These are phyloP conservation scores for Closterium sp. DNA, from an alignment of 139 green algal species.

Conservation along the genomic window DNA sequence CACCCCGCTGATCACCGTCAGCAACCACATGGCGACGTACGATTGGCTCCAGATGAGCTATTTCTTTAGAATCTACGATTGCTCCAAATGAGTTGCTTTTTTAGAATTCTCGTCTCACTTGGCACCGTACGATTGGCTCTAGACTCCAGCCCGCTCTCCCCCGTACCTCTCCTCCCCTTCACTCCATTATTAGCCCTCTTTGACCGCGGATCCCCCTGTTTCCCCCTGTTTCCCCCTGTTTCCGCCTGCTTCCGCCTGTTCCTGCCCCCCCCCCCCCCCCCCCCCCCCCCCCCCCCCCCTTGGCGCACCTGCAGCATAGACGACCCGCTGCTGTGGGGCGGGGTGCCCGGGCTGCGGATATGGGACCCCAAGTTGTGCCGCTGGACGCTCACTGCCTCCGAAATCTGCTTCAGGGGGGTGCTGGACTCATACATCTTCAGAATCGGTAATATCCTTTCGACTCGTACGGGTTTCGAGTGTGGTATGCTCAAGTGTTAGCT, in stretches of 20 bases:
- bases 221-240: too few relatives aligned
- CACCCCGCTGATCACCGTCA: constrained; percentile 43
- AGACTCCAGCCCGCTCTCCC: too few relatives aligned
- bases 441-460: constrained; percentile 25
- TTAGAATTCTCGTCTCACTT: constrained; percentile 44
- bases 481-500: too few relatives aligned
- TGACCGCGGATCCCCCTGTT: too few relatives aligned
- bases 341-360: background rate
- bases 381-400: constrained; percentile 42
- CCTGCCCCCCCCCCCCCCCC: too few relatives aligned
- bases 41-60: background rate
- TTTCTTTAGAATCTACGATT: background rate
- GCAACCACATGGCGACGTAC: constrained; percentile 52
- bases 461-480: too few relatives aligned
- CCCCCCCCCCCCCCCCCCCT: background rate
- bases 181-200: too few relatives aligned
- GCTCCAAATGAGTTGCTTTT: background rate
- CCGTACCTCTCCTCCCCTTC: background rate
- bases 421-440: constrained; percentile 43
- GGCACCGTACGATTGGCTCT: constrained; percentile 37
- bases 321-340: constrained; percentile 45
- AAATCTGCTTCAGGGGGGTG: constrained; percentile 52
- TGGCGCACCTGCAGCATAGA: constrained; percentile 19
- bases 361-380: constrained; percentile 2
- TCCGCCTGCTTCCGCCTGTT: too few relatives aligned